These are phyloP conservation scores for Zizania latifolia DNA, from an alignment of 176 grass and related monocot genomes.

Conservation along the genomic window DNA sequence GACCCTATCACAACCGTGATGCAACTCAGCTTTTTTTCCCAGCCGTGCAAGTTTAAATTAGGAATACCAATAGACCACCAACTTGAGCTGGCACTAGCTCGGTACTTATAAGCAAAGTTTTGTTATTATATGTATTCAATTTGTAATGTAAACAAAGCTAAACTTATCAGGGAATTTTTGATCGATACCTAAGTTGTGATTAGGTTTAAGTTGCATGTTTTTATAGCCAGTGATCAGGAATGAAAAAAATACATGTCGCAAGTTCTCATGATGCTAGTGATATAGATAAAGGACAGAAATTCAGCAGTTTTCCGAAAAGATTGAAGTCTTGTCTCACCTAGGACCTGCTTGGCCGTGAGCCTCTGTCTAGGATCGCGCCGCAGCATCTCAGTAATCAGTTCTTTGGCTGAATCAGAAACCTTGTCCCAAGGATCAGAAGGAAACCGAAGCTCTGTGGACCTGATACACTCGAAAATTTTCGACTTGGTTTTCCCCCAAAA, in stretches of 20 bases:
- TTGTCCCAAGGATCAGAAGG: slow-evolving; percentile 75
- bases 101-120: slow-evolving; percentile 28
- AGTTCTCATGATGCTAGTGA: not conserved
- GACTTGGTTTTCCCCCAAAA: slow-evolving; percentile 97
- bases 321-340: slow-evolving; percentile 49
- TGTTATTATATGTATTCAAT: not conserved
- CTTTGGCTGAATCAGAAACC: slow-evolving; percentile 74
- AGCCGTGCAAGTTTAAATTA: slow-evolving; percentile 35
- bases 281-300: not conserved
- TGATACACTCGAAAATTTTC: slow-evolving; percentile 83
- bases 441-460: slow-evolving; percentile 63
- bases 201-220: not conserved
- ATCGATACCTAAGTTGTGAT: not conserved
- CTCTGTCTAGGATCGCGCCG: slow-evolving; percentile 57
- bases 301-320: not conserved
- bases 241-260: not conserved
- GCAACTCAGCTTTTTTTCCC: not conserved
- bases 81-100: slow-evolving; percentile 31
- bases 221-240: not conserved
- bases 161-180: too few relatives aligned
- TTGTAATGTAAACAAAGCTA: not conserved
- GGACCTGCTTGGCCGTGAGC: slow-evolving; percentile 56
- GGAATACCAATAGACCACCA: not conserved
- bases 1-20: slow-evolving; percentile 22
- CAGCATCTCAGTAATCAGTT: slow-evolving; percentile 71